Evolutionary conservation across 78 protist species (phyloP).

Genomic region (Cavenderia fasciculata): DNA sequence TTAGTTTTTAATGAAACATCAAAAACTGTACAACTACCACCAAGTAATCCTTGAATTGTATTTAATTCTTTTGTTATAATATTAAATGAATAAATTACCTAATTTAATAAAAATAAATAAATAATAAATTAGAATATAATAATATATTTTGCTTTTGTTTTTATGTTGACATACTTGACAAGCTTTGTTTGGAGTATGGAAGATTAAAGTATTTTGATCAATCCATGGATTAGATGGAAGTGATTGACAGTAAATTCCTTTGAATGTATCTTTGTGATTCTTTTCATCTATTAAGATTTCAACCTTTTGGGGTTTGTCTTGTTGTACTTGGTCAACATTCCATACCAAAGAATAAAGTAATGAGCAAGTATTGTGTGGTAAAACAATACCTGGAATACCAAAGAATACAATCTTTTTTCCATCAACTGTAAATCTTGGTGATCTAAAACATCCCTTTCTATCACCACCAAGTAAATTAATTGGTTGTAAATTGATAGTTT

Average conservation of each 20-base stretch:
- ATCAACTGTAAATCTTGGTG: conserved; percentile 46
- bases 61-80: background rate
- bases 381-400: conserved; percentile 14
- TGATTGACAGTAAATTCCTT: conserved; percentile 23
- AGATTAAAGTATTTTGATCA: conserved; percentile 10
- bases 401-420: conserved; percentile 31
- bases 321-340: too few species aligned
- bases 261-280: conserved; percentile 26
- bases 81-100: too few species aligned
- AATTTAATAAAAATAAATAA: too few species aligned
- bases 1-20: background rate
- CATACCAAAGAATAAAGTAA: conserved; percentile 8
- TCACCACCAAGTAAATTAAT: background rate
- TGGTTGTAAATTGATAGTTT: background rate
- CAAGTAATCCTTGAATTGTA: background rate
- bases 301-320: background rate
- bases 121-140: too few species aligned
- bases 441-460: conserved; percentile 19
- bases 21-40: conserved; percentile 1
- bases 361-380: conserved; percentile 35
- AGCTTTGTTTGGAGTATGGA: background rate
- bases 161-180: background rate
- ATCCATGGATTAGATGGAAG: conserved; percentile 20
- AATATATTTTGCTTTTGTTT: background rate
- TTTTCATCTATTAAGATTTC: background rate